Evolutionary conservation across 140 eudicot species (phyloP).

Genomic region (Artemisia princeps): DNA sequence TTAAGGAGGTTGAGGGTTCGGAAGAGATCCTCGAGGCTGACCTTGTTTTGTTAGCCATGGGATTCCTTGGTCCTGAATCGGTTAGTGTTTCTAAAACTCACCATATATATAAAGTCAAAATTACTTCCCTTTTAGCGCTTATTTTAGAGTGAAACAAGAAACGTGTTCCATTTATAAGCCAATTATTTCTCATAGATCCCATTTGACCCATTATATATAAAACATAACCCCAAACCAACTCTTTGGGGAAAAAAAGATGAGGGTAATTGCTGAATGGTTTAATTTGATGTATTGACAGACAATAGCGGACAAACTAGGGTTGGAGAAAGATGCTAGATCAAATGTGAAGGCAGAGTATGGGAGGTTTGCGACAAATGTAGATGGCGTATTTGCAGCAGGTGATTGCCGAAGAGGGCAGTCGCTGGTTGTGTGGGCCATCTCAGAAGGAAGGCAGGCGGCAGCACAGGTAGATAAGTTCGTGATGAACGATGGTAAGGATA

Average conservation of each 20-base stretch:
- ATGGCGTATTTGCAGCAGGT: conserved; percentile 95
- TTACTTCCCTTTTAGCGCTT: too few species aligned
- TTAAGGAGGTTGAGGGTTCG: conserved; percentile 89
- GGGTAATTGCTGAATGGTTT: background rate
- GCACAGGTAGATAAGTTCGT: conserved; percentile 76
- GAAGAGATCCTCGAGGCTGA: conserved; percentile 84
- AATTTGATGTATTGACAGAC: conserved; percentile 37
- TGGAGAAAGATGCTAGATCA: conserved; percentile 77
- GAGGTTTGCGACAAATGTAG: conserved; percentile 60
- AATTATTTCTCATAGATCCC: background rate
- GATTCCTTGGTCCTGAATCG: conserved; percentile 96
- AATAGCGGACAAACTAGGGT: conserved; percentile 69
- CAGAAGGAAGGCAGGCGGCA: conserved; percentile 94
- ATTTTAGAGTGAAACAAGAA: too few species aligned
- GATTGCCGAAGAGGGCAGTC: conserved; percentile 98
- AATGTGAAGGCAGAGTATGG: conserved; percentile 97
- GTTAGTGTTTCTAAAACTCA: conserved; percentile 36
- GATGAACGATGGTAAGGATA: conserved; percentile 40
- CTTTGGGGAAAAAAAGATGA: background rate
- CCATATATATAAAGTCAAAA: background rate
- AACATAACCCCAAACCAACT: background rate
- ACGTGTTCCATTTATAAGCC: background rate
- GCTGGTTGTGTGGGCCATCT: conserved; percentile 95
- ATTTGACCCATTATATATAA: background rate
- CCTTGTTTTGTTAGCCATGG: conserved; percentile 88